Evolutionary conservation across 495 filamentous ascomycete genomes (phyloP).

Genomic region (Talaromyces thailandensis): DNA sequence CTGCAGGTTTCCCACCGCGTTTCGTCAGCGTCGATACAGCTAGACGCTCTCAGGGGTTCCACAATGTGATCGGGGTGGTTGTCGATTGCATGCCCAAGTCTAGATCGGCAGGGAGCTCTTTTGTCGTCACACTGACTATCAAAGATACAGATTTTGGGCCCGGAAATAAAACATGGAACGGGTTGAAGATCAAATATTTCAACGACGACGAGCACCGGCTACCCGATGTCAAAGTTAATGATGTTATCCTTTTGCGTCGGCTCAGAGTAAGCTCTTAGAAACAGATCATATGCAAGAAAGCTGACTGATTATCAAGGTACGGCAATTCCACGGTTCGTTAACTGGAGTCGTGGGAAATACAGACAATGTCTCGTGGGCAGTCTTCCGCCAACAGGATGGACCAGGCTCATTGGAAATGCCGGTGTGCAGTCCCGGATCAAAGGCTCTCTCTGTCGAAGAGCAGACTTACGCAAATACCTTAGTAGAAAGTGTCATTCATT

Average conservation of each 20-base stretch:
- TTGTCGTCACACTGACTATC: slow-evolving; percentile 39
- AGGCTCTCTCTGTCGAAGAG: slow-evolving; percentile 19
- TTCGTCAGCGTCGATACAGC: slow-evolving; percentile 31
- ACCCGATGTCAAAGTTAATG: slow-evolving; percentile 29
- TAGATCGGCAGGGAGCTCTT: slow-evolving; percentile 24
- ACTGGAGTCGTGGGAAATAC: slow-evolving; percentile 22
- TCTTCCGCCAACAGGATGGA: slow-evolving; percentile 24
- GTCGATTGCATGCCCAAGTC: slow-evolving; percentile 26
- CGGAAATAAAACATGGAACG: slow-evolving; percentile 21
- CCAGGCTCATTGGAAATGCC: slow-evolving; percentile 15
- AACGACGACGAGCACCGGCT: slow-evolving; percentile 24
- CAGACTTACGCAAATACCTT: slow-evolving; percentile 19
- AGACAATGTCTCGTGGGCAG: slow-evolving; percentile 24
- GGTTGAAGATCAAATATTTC: slow-evolving; percentile 44
- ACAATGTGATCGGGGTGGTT: slow-evolving; percentile 41
- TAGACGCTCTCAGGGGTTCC: slow-evolving; percentile 13
- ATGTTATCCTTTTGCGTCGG: slow-evolving; percentile 38
- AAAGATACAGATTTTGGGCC: slow-evolving; percentile 30
- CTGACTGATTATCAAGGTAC: slow-evolving; percentile 16
- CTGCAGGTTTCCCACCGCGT: slow-evolving; percentile 11
- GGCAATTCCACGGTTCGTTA: slow-evolving; percentile 12
- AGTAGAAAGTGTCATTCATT: slow-evolving; percentile 15
- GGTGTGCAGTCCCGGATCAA: slow-evolving; percentile 22
- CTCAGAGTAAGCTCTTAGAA: slow-evolving; percentile 25
- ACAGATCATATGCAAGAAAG: not conserved